Base-by-base conservation (phyloP, 2,329 filamentous ascomycete species). In the Mariannaea sp. region DNA sequence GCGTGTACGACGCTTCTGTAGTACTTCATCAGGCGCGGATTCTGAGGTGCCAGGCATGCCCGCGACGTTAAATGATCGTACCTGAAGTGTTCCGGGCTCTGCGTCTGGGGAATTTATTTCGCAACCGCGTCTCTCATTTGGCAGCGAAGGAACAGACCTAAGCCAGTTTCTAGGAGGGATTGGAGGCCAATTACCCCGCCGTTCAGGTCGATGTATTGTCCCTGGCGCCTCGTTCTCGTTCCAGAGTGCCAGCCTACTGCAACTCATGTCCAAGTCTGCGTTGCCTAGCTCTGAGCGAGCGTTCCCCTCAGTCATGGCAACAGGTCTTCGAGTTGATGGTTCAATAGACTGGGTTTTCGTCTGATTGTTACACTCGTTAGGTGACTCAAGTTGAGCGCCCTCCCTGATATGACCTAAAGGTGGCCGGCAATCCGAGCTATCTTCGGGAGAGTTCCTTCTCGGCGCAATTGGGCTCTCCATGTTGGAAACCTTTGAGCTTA, bases 401-500 rank as follows among this genome's bases (percentile, higher is more conserved):
- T 83, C 80, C 32, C 79, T 73, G 14, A 80, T 64, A 59, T 83
- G 80, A 0, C 77, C 71, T 14, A 66, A 58, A 1, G 40, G 27
- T 4, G 59, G 56, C n/a, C 59, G 29, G 7, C 41, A 19, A 9
- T 52, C 33, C 0, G 22, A 44, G 12, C 47, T 27, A 7, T 60
- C 58, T 7, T 35, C 43, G 20, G 30, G 32, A 4, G 52, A 56
- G 7, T 41, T 19, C 17, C 53, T 62, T 14, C 51, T 48, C 1
- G 57, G 56, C 3, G 58, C 55, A 2, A 49, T 38, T 4, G 65
- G 52, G 1, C 51, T 58, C 39, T 81, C 78, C 2, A 80, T 63
- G 49, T 77, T 79, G 1, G 77, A 77, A 7, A 80, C 74, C 35
- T 82, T 77, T 2, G 77, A 73, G 7, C 80, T 80, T 32, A 83